phyloP scores from a whole-genome alignment of 495 filamentous ascomycete genomes.

The Lasiosphaeria miniovina region DNA sequence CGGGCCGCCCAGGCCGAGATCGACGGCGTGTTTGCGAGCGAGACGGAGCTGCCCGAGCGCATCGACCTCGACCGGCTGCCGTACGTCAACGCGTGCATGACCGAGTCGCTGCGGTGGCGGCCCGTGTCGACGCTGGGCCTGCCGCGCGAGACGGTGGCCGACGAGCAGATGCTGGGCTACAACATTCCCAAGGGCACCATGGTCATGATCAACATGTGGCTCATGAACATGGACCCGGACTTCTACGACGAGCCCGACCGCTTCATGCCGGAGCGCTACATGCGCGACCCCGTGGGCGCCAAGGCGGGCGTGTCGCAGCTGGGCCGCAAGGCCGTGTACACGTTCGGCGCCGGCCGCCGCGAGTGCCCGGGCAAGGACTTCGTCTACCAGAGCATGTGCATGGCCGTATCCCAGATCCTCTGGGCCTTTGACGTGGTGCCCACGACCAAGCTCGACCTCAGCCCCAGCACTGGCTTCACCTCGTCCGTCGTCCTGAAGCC shows the following conservation, averaged over 20 bases:
- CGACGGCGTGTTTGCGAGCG: constrained; percentile 29
- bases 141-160: constrained; percentile 52
- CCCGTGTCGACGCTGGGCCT: constrained; percentile 53
- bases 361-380: constrained; percentile 58
- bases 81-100: constrained; percentile 50
- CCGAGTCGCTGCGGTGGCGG: constrained; percentile 59
- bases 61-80: constrained; percentile 49
- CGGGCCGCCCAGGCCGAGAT: too few species aligned
- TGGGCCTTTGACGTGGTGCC: constrained; percentile 51
- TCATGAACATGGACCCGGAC: constrained; percentile 38
- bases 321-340: constrained; percentile 39
- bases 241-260: constrained; percentile 36
- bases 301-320: constrained; percentile 33
- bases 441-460: neutral
- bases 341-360: constrained; percentile 58
- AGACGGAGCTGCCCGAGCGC: constrained; percentile 49
- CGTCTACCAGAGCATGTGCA: constrained; percentile 55
- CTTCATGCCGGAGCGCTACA: constrained; percentile 36
- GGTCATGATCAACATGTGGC: constrained; percentile 49
- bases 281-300: constrained; percentile 26
- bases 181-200: constrained; percentile 49
- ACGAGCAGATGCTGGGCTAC: constrained; percentile 51
- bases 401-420: constrained; percentile 49
- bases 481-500: too few species aligned
- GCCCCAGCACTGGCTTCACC: too few species aligned